Percentiles rank a stretch among this genome's conserved stretches.
phyloP scores from a whole-genome alignment of 2,329 filamentous ascomycete species.

The Hortaea werneckii region DNA sequence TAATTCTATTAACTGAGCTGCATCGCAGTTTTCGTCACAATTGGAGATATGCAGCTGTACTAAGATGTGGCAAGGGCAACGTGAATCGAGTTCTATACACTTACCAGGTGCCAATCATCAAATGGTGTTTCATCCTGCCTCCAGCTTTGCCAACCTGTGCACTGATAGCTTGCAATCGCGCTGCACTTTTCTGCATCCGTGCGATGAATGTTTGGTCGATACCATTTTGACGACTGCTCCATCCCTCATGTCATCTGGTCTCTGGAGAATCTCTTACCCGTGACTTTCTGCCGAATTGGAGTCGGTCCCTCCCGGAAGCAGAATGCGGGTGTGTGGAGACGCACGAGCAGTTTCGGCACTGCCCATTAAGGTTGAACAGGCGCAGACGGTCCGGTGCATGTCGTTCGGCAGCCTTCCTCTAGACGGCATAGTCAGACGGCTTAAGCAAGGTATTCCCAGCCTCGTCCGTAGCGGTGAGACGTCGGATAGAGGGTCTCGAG shows the following conservation, averaged over 20 bases:
- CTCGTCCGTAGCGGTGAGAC: background rate
- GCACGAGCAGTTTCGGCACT: background rate
- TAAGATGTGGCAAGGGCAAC: background rate
- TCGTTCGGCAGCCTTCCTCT: background rate
- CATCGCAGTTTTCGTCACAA: too few relatives aligned
- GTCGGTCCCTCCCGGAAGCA: background rate
- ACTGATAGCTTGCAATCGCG: constrained; percentile 3
- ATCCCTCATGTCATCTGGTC: background rate
- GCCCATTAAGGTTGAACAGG: background rate
- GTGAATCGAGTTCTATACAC: background rate
- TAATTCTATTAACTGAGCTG: too few relatives aligned
- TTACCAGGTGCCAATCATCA: constrained; percentile 81
- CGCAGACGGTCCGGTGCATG: background rate
- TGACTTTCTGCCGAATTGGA: constrained; percentile 2
- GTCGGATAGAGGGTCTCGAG: background rate
- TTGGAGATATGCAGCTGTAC: too few relatives aligned
- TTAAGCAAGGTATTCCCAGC: background rate
- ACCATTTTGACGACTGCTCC: background rate
- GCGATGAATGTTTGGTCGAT: background rate
- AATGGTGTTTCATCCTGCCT: constrained; percentile 65
- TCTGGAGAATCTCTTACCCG: constrained; percentile 4
- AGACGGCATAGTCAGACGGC: background rate
- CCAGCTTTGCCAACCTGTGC: background rate
- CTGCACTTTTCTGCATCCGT: constrained; percentile 4
- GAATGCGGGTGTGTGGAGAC: background rate